Percentiles rank a stretch among this genome's conserved stretches.
phyloP scores from a whole-genome alignment of 176 grass and related monocot species.

The Alopecurus myosuroides region DNA sequence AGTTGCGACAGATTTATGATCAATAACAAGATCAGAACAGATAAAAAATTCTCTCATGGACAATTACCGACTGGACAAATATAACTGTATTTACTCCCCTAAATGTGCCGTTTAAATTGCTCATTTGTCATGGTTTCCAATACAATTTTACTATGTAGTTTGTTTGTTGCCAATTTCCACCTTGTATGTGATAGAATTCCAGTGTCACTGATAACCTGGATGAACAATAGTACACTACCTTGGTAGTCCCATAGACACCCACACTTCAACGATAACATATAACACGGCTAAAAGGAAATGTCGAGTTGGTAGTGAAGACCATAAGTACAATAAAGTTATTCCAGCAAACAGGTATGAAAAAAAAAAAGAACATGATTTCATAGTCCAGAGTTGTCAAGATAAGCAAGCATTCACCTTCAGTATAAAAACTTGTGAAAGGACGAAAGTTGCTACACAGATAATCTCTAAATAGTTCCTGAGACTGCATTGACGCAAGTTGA shows the following conservation, averaged over 20 bases:
- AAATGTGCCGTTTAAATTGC: neutral
- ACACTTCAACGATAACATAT: neutral
- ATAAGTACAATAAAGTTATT: neutral
- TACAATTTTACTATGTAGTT: neutral
- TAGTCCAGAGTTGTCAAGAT: neutral
- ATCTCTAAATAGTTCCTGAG: neutral
- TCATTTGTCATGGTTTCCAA: neutral
- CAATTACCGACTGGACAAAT: neutral
- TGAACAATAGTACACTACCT: neutral
- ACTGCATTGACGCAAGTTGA: neutral
- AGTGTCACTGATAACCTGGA: neutral
- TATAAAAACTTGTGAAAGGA: slow-evolving; percentile 1
- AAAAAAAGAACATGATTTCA: neutral
- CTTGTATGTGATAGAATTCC: neutral
- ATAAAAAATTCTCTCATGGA: neutral
- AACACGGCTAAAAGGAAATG: neutral
- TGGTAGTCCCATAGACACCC: too few relatives aligned
- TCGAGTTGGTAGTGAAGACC: neutral
- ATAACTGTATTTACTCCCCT: neutral
- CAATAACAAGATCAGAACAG: neutral
- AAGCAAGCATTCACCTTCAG: neutral
- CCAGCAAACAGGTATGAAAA: neutral
- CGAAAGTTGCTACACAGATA: neutral
- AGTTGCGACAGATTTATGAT: too few relatives aligned
- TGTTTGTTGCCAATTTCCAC: neutral